Evolutionary conservation across 495 filamentous ascomycete species (phyloP), one percentile per base, ranked within the genome.

Genomic region (Amorphotheca resinae): DNA sequence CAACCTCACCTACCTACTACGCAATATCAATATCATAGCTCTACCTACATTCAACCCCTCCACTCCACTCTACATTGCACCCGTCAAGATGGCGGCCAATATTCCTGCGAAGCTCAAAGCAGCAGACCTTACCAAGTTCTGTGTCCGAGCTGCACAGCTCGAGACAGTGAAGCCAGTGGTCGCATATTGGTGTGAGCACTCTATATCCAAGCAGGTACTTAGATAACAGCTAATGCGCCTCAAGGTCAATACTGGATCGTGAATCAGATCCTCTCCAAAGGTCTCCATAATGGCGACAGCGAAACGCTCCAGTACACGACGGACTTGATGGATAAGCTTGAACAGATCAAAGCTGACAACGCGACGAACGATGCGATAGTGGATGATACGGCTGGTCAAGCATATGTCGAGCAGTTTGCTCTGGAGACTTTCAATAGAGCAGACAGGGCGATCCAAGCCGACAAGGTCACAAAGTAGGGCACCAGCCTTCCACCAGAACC

Each of bases 361-460:
- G 56, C 59, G 1, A 57, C 57, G 26, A 69, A 76, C 46, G 67
- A 69, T 58, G 86, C 89, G 51, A 77, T 88, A 1, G 65, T 87
- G n/a, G 89, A 96, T 59, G 84, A 91, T 49, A 64, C 79, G 8
- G 84, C 86, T 2, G 87, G 84, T 0, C 82, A 83, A 55, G 87
- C 87, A 42, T 94, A 93, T 55, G 79, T 95, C 26, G 87, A 95
- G 62, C 84, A 95, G 54, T 99, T 99, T 59, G 88, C 76, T 6
- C 65, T 85, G 48, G 82, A 93, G 56, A 84, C 87, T 9, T 87
- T 99, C 41, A 69, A 80, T 18, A 74, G 86, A 44, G 93, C 84
- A 4, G 84, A 93, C 39, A 74, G 80, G 16, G 77, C 83, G 3
- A 74, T 96, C 54, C 77, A 80, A 40, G 80, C 79, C 33, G 82